A percentile compares a stretch with the other conserved stretches of the same genome.
Evolutionary conservation across 78 protist genomes (phyloP).

Genomic region (Chrysochromulina tobinii): DNA sequence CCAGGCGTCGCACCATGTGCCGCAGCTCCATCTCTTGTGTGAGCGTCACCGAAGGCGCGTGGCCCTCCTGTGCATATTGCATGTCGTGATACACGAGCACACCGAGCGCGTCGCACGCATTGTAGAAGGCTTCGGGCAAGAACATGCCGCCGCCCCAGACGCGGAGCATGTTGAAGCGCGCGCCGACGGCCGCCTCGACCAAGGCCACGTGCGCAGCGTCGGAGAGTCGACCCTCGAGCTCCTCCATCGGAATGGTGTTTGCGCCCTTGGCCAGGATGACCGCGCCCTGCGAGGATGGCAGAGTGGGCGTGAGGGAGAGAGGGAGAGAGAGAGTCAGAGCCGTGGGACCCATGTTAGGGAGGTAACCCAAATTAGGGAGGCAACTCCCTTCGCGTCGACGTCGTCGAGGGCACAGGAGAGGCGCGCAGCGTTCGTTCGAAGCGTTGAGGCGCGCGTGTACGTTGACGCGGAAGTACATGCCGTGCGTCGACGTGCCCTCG

Average conservation of each 20-base stretch:
- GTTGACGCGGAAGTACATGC: slow-evolving; percentile 32
- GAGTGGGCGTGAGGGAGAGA: background rate
- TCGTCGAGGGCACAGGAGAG: too few relatives aligned
- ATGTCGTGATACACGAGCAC: slow-evolving; percentile 54
- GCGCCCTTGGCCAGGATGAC: slow-evolving; percentile 37
- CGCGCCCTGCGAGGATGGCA: background rate
- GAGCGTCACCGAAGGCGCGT: slow-evolving; percentile 32
- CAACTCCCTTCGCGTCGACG: too few relatives aligned
- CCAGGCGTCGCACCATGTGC: slow-evolving; percentile 2
- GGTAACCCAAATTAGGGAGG: too few relatives aligned
- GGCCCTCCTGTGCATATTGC: slow-evolving; percentile 49
- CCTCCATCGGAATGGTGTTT: slow-evolving; percentile 45
- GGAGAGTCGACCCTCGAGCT: slow-evolving; percentile 42
- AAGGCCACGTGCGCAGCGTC: background rate
- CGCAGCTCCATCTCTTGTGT: background rate
- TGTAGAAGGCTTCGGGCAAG: slow-evolving; percentile 37
- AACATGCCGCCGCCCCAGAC: slow-evolving; percentile 67
- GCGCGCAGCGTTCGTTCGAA: too few relatives aligned
- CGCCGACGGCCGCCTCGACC: slow-evolving; percentile 33
- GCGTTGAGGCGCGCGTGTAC: too few relatives aligned
- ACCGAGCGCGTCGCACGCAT: slow-evolving; percentile 38
- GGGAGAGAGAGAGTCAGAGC: too few relatives aligned
- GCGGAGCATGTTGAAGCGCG: slow-evolving; percentile 47
- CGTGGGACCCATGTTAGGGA: too few relatives aligned
- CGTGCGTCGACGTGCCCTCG: background rate